Evolutionary conservation across 140 eudicot genomes (phyloP).

Genomic region (Artemisia princeps): DNA sequence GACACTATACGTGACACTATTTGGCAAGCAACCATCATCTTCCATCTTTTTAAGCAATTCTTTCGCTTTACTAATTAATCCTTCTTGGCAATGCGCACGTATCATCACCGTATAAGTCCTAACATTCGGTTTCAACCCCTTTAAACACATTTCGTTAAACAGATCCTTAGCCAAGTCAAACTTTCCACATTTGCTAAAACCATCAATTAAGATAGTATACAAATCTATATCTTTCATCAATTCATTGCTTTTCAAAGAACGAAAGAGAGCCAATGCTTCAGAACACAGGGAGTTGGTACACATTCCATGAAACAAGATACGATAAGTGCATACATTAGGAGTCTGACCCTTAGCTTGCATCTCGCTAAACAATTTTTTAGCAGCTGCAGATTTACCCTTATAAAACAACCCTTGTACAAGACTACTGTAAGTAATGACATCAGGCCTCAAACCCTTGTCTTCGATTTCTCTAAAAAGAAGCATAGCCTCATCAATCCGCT

Average conservation of each 20-base stretch:
- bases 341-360: conserved; percentile 1
- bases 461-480: conserved; percentile 1
- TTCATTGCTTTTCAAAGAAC: background rate
- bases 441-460: background rate
- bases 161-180: background rate
- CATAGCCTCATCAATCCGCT: background rate
- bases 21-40: conserved; percentile 1
- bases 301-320: conserved; percentile 11
- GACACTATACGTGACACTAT: conserved; percentile 18
- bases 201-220: background rate
- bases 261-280: conserved; percentile 27
- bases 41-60: conserved; percentile 6
- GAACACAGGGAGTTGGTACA: background rate
- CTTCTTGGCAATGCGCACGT: conserved; percentile 13
- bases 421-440: conserved; percentile 14
- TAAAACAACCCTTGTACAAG: conserved; percentile 5
- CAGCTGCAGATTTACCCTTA: background rate
- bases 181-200: background rate
- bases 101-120: conserved; percentile 26
- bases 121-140: conserved; percentile 23
- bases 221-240: conserved; percentile 4
- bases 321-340: conserved; percentile 2
- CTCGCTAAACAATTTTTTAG: background rate
- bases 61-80: background rate
- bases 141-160: background rate